A percentile compares a stretch with the other conserved stretches of the same genome.
phyloP scores from a whole-genome alignment of 163 green algal species.

The Volvox carteri region DNA sequence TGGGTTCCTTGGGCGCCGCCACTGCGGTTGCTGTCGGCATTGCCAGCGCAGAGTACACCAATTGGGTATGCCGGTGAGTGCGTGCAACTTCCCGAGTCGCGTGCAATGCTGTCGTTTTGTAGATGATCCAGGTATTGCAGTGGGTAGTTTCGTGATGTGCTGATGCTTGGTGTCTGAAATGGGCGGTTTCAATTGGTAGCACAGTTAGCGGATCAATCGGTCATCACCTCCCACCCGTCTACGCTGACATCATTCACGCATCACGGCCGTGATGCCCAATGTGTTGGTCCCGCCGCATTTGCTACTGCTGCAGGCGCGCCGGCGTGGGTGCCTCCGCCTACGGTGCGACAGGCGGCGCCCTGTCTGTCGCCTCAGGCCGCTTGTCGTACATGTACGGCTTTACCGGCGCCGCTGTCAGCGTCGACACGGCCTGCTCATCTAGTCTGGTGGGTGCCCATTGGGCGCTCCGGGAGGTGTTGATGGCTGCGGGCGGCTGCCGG shows the following conservation, averaged over 20 bases:
- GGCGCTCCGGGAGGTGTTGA: slow-evolving; percentile 48
- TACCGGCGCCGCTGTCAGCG: slow-evolving; percentile 15
- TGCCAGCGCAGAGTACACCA: slow-evolving; percentile 84
- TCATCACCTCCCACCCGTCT: too few species aligned
- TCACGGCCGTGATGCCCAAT: too few species aligned
- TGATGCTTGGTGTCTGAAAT: too few species aligned
- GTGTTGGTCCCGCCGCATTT: too few species aligned
- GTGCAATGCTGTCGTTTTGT: too few species aligned
- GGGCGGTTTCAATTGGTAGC: too few species aligned
- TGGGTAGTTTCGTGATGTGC: too few species aligned
- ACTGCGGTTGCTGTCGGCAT: slow-evolving; percentile 82
- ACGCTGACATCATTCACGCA: too few species aligned
- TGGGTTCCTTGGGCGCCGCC: background rate
- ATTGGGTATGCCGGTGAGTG: slow-evolving; percentile 64
- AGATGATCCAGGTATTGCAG: too few species aligned
- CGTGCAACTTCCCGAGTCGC: too few species aligned
- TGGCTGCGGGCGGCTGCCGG: background rate
- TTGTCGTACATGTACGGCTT: slow-evolving; percentile 64
- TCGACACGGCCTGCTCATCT: slow-evolving; percentile 86
- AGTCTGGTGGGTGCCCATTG: slow-evolving; percentile 82
- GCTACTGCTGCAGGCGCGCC: slow-evolving; percentile 26
- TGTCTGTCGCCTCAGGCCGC: slow-evolving; percentile 63
- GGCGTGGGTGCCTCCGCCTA: slow-evolving; percentile 62
- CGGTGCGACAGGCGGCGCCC: slow-evolving; percentile 69
- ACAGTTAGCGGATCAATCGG: too few species aligned